phyloP scores from a whole-genome alignment of 192 early-diverging fungal species.

The Chytriomyces sp. region DNA sequence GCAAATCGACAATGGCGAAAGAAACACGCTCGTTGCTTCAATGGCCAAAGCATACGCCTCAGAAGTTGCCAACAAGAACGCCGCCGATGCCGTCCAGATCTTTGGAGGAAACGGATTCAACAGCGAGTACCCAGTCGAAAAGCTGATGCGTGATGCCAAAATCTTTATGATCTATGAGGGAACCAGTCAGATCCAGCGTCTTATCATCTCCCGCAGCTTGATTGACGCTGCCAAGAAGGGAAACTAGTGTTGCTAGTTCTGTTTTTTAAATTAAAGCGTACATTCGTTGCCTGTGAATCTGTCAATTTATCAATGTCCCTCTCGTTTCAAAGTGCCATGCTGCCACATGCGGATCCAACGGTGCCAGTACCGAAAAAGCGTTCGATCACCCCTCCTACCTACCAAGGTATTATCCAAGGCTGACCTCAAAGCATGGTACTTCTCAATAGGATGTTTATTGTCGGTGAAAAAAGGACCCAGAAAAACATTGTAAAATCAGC shows the following conservation, averaged over 20 bases:
- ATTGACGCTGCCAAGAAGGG: constrained; percentile 68
- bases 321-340: too few species aligned
- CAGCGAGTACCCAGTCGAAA: constrained; percentile 93
- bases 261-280: background rate
- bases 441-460: too few species aligned
- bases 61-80: constrained; percentile 64
- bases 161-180: constrained; percentile 97
- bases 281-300: constrained; percentile 1
- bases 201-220: constrained; percentile 85
- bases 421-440: too few species aligned
- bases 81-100: constrained; percentile 93
- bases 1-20: constrained; percentile 83
- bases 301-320: too few species aligned
- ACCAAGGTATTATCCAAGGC: too few species aligned
- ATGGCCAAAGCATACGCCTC: constrained; percentile 82
- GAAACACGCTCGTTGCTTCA: constrained; percentile 92
- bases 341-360: too few species aligned
- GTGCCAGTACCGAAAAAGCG: too few species aligned
- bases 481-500: too few species aligned
- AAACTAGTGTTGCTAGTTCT: background rate
- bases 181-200: constrained; percentile 92
- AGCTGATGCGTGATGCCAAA: constrained; percentile 74
- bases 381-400: too few species aligned
- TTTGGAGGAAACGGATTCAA: constrained; percentile 93
- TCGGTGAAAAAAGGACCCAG: too few species aligned